A percentile compares a stretch with the other conserved stretches of the same genome.
These are phyloP conservation scores for Iris pallida DNA, from an alignment of 116 monocot species.

Conservation along the genomic window DNA sequence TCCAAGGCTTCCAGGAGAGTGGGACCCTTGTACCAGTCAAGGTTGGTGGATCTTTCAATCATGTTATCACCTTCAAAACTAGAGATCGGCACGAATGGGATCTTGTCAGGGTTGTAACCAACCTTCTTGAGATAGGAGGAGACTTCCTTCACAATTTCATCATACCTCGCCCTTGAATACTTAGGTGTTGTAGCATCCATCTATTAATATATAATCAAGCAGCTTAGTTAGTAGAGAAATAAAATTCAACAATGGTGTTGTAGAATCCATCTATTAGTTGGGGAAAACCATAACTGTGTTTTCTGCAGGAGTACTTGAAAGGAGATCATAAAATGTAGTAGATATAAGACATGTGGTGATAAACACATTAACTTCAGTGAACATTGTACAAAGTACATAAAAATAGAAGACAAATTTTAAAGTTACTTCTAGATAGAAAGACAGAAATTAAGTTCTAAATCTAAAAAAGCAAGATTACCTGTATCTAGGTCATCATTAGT, in stretches of 20 bases:
- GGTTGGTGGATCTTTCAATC: constrained; percentile 39
- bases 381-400: too few species aligned
- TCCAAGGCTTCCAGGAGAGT: constrained; percentile 34
- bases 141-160: constrained; percentile 43
- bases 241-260: too few species aligned
- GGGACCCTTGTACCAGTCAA: constrained; percentile 46
- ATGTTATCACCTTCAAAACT: too few species aligned
- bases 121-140: constrained; percentile 44
- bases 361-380: too few species aligned
- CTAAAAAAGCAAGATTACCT: constrained; percentile 41
- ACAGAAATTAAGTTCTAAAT: neutral
- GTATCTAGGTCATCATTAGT: constrained; percentile 68
- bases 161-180: constrained; percentile 37
- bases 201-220: constrained; percentile 12
- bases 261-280: too few species aligned
- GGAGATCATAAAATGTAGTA: too few species aligned
- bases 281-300: too few species aligned
- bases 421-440: neutral
- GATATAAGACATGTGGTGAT: too few species aligned
- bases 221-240: too few species aligned
- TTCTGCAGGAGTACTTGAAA: too few species aligned
- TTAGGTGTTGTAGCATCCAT: constrained; percentile 48
- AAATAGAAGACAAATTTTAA: too few species aligned
- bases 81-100: constrained; percentile 38
- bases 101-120: constrained; percentile 45